Evolutionary conservation across 805 yeast genomes (phyloP).

Genomic region (Grigorovia humatica): DNA sequence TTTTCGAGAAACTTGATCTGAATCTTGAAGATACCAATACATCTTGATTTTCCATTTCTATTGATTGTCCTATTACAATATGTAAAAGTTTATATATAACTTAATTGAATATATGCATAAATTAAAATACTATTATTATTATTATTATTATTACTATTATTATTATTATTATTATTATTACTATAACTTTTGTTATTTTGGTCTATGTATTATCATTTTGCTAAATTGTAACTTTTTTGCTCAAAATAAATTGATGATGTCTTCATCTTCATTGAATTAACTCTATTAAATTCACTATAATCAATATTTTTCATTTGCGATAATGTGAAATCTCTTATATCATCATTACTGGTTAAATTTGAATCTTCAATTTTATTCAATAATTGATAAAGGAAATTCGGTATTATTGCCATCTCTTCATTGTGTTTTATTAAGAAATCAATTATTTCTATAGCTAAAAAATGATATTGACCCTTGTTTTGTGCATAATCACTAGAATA

Average conservation of each 20-base stretch:
- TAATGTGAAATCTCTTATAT: constrained; percentile 12
- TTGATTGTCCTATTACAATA: no score
- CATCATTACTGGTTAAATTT: constrained; percentile 8
- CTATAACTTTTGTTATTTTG: no score
- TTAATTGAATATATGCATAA: no score
- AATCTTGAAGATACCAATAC: no score
- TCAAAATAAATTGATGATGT: constrained; percentile 18
- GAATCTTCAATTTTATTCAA: constrained; percentile 28
- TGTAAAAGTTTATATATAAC: no score
- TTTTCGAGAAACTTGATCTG: no score
- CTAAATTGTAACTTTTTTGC: constrained; percentile 7
- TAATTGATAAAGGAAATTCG: constrained; percentile 47
- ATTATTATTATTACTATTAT: no score
- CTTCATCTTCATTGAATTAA: constrained; percentile 16
- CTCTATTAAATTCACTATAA: constrained; percentile 20
- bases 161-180: no score
- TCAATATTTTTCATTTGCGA: constrained; percentile 12
- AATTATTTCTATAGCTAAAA: constrained; percentile 84
- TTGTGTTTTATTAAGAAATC: constrained; percentile 73
- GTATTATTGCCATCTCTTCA: constrained; percentile 70
- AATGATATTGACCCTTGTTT: constrained; percentile 58
- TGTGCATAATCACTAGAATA: constrained; percentile 33
- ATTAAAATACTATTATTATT: no score
- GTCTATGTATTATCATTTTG: background rate
- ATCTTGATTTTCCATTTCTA: no score